Conservation (phyloP, 495 filamentous ascomycete species). For the Annulohypoxylon bovei region DNA sequence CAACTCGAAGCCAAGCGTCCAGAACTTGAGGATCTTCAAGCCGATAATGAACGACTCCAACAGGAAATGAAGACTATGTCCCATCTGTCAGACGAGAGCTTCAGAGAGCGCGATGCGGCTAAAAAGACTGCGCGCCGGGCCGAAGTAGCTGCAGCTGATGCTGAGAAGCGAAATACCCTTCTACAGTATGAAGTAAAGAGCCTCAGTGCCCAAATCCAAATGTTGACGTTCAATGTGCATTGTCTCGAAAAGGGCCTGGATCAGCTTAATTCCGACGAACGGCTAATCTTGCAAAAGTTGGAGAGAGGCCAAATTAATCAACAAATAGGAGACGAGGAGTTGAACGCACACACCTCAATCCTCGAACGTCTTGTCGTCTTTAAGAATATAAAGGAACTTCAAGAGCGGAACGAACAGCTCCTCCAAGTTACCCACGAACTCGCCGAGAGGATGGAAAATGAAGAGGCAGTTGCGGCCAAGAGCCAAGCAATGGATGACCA, state of each 20-base stretch:
- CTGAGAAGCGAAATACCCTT: slow-evolving; percentile 78
- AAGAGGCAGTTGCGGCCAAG: slow-evolving; percentile 78
- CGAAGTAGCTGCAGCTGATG: slow-evolving; percentile 74
- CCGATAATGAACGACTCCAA: slow-evolving; percentile 73
- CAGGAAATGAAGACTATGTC: slow-evolving; percentile 84
- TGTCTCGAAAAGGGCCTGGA: slow-evolving; percentile 80
- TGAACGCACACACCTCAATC: slow-evolving; percentile 86
- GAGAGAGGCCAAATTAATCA: slow-evolving; percentile 71
- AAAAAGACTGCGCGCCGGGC: slow-evolving; percentile 74
- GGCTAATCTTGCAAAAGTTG: slow-evolving; percentile 73
- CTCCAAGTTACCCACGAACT: slow-evolving; percentile 83
- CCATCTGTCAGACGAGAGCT: slow-evolving; percentile 67
- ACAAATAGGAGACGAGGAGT: slow-evolving; percentile 72
- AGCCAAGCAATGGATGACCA: slow-evolving; percentile 74
- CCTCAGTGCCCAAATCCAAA: slow-evolving; percentile 86
- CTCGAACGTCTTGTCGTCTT: slow-evolving; percentile 83
- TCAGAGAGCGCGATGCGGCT: slow-evolving; percentile 66
- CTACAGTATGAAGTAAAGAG: slow-evolving; percentile 90
- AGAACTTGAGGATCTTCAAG: slow-evolving; percentile 72
- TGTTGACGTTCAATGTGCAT: slow-evolving; percentile 84
- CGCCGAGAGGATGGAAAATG: slow-evolving; percentile 88
- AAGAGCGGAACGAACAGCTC: slow-evolving; percentile 86
- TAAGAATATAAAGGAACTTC: slow-evolving; percentile 83
- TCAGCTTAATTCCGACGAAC: slow-evolving; percentile 71
- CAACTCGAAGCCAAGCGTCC: slow-evolving; percentile 74